phyloP scores from a whole-genome alignment of 2,329 filamentous ascomycete species.

The Botrytis porri region DNA sequence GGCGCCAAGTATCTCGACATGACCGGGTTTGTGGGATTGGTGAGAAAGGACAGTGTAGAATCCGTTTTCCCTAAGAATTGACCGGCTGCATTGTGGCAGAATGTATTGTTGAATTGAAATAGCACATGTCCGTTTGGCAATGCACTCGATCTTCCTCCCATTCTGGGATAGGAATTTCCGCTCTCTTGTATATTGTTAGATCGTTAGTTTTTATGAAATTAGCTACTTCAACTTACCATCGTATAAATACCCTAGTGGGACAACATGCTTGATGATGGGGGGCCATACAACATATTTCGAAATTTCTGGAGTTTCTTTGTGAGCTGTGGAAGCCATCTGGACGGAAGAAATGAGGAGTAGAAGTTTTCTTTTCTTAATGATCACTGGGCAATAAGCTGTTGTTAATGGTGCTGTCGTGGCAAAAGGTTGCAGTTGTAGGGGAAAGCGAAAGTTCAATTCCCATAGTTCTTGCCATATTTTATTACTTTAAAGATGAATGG shows the following conservation, averaged over 20 bases:
- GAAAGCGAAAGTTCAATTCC: conserved; percentile 4
- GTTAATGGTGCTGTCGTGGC: not conserved
- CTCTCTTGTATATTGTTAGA: conserved; percentile 20
- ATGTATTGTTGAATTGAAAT: conserved; percentile 31
- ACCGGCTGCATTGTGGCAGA: conserved; percentile 23
- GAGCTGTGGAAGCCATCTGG: conserved; percentile 3
- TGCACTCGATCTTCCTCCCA: conserved; percentile 26
- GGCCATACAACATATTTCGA: conserved; percentile 17
- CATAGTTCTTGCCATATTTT: not conserved
- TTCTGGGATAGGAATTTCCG: conserved; percentile 25
- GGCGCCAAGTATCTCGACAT: conserved; percentile 21
- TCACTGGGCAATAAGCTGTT: not conserved
- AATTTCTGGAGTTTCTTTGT: not conserved
- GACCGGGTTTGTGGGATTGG: conserved; percentile 15
- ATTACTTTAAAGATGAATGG: not conserved
- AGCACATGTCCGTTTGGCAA: conserved; percentile 22
- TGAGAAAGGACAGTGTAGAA: conserved; percentile 21
- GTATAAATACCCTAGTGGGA: conserved; percentile 22
- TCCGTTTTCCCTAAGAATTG: conserved; percentile 19
- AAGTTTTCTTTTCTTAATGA: not conserved
- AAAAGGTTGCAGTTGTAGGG: not conserved
- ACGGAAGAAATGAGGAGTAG: not conserved
- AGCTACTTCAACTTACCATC: conserved; percentile 21
- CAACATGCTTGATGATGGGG: conserved; percentile 13
- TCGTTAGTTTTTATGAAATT: not conserved